A percentile compares a stretch with the other conserved stretches of the same genome.
Conservation (phyloP, 2,329 filamentous ascomycete genomes). For the Botrytis fabae region DNA sequence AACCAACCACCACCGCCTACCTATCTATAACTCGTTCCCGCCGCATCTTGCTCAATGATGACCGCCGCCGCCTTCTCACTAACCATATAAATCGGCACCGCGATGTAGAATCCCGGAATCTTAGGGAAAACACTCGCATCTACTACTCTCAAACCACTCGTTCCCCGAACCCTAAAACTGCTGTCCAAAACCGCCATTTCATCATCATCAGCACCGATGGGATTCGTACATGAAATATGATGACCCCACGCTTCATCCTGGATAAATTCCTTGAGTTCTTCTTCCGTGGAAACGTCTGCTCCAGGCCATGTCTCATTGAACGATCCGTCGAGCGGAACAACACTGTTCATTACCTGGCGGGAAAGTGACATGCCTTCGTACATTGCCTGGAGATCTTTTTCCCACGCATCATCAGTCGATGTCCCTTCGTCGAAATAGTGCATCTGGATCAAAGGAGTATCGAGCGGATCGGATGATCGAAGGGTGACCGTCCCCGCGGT, state of each 20-base stretch:
- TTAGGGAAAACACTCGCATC: slow-evolving; percentile 59
- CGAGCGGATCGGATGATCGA: slow-evolving; percentile 60
- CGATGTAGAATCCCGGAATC: slow-evolving; percentile 52
- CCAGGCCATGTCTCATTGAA: slow-evolving; percentile 49
- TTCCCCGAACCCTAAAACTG: slow-evolving; percentile 41
- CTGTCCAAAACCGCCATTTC: slow-evolving; percentile 48
- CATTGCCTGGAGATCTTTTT: slow-evolving; percentile 28
- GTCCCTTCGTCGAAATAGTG: slow-evolving; percentile 51
- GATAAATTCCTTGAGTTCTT: slow-evolving; percentile 49
- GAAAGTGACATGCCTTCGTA: slow-evolving; percentile 27
- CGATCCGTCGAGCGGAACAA: slow-evolving; percentile 43
- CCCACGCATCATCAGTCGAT: background rate
- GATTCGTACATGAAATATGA: slow-evolving; percentile 55
- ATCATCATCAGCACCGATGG: slow-evolving; percentile 52
- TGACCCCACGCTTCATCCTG: slow-evolving; percentile 56
- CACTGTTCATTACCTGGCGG: slow-evolving; percentile 43
- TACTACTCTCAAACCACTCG: slow-evolving; percentile 53
- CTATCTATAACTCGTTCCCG: slow-evolving; percentile 2
- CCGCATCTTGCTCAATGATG: slow-evolving; percentile 20
- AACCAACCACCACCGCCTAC: too few relatives aligned
- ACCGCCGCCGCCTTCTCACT: slow-evolving; percentile 55
- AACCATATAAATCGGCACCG: slow-evolving; percentile 55
- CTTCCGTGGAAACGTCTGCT: slow-evolving; percentile 38
- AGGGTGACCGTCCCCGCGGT: slow-evolving; percentile 61
- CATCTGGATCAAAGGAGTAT: slow-evolving; percentile 62